Conservation (phyloP, 2,329 filamentous ascomycete species). For the Taxawa tesnikishii region DNA sequence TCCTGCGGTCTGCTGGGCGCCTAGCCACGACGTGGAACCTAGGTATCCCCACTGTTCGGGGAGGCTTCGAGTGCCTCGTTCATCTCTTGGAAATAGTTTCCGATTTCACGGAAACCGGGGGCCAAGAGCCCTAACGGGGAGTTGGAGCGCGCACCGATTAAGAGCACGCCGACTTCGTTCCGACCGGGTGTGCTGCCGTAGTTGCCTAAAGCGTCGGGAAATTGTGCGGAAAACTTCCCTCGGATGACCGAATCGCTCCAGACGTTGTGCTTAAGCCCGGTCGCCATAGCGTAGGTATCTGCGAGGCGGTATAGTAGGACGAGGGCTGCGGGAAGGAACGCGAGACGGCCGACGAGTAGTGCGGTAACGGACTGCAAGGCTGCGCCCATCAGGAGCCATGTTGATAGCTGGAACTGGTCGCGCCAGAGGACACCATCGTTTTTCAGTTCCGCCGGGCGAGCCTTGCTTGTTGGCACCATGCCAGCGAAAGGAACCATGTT, state of each 20-base stretch:
- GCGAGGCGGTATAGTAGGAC: too few relatives aligned
- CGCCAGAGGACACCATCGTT: too few relatives aligned
- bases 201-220: slow-evolving; percentile 23
- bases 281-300: too few relatives aligned
- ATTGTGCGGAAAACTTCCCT: slow-evolving; percentile 24
- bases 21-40: slow-evolving; percentile 20
- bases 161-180: slow-evolving; percentile 31
- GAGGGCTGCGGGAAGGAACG: too few relatives aligned
- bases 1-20: slow-evolving; percentile 26
- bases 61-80: slow-evolving; percentile 24
- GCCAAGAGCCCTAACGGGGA: too few relatives aligned
- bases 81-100: slow-evolving; percentile 28
- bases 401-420: slow-evolving; percentile 25
- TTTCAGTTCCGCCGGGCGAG: too few relatives aligned
- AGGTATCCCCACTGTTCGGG: slow-evolving; percentile 29
- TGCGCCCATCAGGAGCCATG: slow-evolving; percentile 31
- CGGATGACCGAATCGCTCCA: slow-evolving; percentile 18
- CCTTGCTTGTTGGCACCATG: too few relatives aligned
- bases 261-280: too few relatives aligned
- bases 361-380: slow-evolving; percentile 25
- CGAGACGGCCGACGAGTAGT: slow-evolving; percentile 20
- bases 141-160: too few relatives aligned
- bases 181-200: slow-evolving; percentile 22
- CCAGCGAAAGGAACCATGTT: too few relatives aligned
- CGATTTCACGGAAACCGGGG: slow-evolving; percentile 31